Conservation (phyloP, 2,329 filamentous ascomycete species). For the Aspergillus sp. region DNA sequence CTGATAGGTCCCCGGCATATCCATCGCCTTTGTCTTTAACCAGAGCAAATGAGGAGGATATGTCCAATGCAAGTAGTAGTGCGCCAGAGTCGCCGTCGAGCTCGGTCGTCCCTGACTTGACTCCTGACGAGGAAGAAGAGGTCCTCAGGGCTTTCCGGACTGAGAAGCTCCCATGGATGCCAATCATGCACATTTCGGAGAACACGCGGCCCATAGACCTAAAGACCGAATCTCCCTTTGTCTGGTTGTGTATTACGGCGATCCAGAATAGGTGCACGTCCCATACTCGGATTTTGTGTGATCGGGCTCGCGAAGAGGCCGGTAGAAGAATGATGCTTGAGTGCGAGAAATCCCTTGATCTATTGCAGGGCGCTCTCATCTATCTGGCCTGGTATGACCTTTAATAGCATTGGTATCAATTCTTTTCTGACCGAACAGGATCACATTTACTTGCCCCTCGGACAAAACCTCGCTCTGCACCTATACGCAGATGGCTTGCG, state of each 20-base stretch:
- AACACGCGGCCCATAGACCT: neutral
- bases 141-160: conserved; percentile 4
- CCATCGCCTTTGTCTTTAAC: neutral
- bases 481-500: conserved; percentile 12
- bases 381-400: conserved; percentile 11
- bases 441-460: conserved; percentile 8
- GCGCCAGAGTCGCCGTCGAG: neutral
- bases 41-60: neutral
- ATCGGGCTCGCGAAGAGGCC: conserved; percentile 1
- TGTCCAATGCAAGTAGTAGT: neutral
- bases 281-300: neutral
- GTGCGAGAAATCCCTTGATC: conserved; percentile 7
- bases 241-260: conserved; percentile 10
- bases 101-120: neutral
- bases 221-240: conserved; percentile 7
- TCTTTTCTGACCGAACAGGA: conserved; percentile 1
- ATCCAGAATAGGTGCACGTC: conserved; percentile 4
- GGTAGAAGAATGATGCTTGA: conserved; percentile 8
- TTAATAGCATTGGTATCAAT: no score
- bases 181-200: conserved; percentile 9
- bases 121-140: neutral
- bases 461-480: conserved; percentile 10
- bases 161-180: conserved; percentile 5
- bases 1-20: neutral
- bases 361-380: conserved; percentile 11